Percentiles rank a stretch among this genome's conserved stretches.
Evolutionary conservation across 192 early-diverging fungal genomes (phyloP).

Genomic region (Entophlyctis luteolus): DNA sequence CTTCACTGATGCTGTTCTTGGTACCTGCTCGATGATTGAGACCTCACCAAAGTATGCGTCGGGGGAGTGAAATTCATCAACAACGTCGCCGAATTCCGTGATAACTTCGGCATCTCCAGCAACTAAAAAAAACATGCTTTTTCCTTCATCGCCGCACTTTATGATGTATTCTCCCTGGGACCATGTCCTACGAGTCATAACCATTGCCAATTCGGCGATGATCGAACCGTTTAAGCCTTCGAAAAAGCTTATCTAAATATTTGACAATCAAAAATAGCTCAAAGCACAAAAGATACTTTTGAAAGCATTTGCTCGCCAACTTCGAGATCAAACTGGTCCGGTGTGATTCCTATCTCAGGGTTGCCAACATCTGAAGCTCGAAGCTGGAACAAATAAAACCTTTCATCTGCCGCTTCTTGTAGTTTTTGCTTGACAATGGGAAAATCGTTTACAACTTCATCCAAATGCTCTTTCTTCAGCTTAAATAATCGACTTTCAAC

Average conservation of each 20-base stretch:
- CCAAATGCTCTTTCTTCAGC: slow-evolving; percentile 37
- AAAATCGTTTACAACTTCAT: slow-evolving; percentile 27
- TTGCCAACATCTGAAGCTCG: neutral
- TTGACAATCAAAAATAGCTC: neutral
- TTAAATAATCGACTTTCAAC: slow-evolving; percentile 45
- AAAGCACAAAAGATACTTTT: slow-evolving; percentile 27
- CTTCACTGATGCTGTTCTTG: slow-evolving; percentile 45
- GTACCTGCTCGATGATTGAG: slow-evolving; percentile 48
- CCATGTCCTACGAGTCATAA: slow-evolving; percentile 39
- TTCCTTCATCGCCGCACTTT: slow-evolving; percentile 26
- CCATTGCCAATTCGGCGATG: slow-evolving; percentile 38
- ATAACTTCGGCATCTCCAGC: slow-evolving; percentile 41
- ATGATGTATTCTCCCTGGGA: slow-evolving; percentile 37
- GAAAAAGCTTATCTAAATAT: slow-evolving; percentile 40
- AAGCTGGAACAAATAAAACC: slow-evolving; percentile 32
- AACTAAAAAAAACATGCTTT: slow-evolving; percentile 58
- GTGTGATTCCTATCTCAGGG: neutral
- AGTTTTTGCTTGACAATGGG: slow-evolving; percentile 40
- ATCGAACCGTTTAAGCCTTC: slow-evolving; percentile 27
- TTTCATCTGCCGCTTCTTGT: slow-evolving; percentile 41
- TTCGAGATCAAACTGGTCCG: slow-evolving; percentile 47
- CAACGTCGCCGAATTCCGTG: slow-evolving; percentile 39
- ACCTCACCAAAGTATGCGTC: slow-evolving; percentile 58
- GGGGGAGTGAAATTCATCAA: slow-evolving; percentile 37
- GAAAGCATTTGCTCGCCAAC: slow-evolving; percentile 37